A percentile compares a stretch with the other conserved stretches of the same genome.
Evolutionary conservation across 73 alveolate genomes (phyloP).

Genomic region (Breviolum minutum): DNA sequence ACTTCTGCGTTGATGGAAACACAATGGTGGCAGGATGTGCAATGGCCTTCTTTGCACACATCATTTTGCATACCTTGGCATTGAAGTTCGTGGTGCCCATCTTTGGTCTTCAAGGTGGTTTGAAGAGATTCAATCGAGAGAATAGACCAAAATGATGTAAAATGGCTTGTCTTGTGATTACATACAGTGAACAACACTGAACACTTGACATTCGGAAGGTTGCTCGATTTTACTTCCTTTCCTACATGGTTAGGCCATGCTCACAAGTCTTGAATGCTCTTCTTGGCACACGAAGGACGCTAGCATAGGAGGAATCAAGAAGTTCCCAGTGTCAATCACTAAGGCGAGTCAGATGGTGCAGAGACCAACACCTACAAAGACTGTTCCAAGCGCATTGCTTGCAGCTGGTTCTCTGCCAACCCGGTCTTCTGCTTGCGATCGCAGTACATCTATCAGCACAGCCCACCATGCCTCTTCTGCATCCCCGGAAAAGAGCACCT

Average conservation of each 20-base stretch:
- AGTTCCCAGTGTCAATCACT: background rate
- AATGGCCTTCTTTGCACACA: constrained; percentile 30
- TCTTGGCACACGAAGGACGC: no score
- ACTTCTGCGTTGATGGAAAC: constrained; percentile 75
- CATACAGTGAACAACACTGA: no score
- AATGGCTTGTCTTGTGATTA: no score
- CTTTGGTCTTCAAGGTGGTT: constrained; percentile 37
- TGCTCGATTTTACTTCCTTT: no score
- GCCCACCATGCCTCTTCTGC: constrained; percentile 72
- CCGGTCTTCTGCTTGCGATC: constrained; percentile 92
- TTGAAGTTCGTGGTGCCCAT: constrained; percentile 85
- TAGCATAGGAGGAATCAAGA: no score
- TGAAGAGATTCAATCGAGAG: no score
- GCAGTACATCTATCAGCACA: constrained; percentile 80
- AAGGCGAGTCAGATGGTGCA: constrained; percentile 68
- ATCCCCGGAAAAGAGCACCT: constrained; percentile 84
- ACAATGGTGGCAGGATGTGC: constrained; percentile 17
- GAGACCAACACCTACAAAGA: constrained; percentile 85
- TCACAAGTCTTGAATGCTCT: no score
- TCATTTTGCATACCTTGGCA: constrained; percentile 46
- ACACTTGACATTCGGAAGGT: no score
- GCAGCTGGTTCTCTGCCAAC: constrained; percentile 64
- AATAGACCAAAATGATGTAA: no score
- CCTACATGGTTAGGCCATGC: no score
- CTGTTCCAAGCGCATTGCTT: constrained; percentile 86